Conservation (phyloP, 495 filamentous ascomycete species). For the Halenospora varia region DNA sequence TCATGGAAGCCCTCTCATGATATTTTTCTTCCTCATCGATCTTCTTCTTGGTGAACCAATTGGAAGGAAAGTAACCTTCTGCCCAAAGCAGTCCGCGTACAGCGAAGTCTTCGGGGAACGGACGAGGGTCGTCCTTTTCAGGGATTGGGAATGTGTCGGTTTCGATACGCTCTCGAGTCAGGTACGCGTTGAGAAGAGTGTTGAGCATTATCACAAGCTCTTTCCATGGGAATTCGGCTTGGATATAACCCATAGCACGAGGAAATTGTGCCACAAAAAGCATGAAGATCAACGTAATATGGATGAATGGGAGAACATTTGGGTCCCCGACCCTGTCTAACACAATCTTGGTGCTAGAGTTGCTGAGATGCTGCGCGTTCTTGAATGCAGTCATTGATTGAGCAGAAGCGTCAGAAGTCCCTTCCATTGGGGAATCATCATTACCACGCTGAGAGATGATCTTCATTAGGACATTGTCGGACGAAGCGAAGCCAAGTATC, state of each 20-base stretch:
- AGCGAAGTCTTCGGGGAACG: slow-evolving; percentile 79
- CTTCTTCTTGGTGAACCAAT: slow-evolving; percentile 65
- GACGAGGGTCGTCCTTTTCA: slow-evolving; percentile 52
- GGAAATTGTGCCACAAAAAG: slow-evolving; percentile 13
- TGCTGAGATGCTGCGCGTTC: slow-evolving; percentile 24
- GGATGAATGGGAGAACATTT: slow-evolving; percentile 23
- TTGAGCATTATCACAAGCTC: slow-evolving; percentile 17
- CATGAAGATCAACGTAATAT: slow-evolving; percentile 24
- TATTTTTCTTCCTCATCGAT: slow-evolving; percentile 75
- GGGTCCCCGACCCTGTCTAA: slow-evolving; percentile 22
- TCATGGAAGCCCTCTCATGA: slow-evolving; percentile 64
- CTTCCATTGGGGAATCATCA: slow-evolving; percentile 5
- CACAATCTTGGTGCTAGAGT: slow-evolving; percentile 11
- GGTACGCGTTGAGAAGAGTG: slow-evolving; percentile 29
- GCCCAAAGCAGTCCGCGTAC: slow-evolving; percentile 75
- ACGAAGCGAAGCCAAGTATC: slow-evolving; percentile 17
- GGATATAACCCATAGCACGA: slow-evolving; percentile 17
- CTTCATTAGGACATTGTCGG: slow-evolving; percentile 20
- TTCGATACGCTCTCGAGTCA: slow-evolving; percentile 28
- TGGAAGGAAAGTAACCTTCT: slow-evolving; percentile 59
- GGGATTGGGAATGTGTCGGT: slow-evolving; percentile 49
- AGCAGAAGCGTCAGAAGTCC: not conserved
- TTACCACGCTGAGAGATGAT: not conserved
- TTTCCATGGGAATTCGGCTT: slow-evolving; percentile 20
- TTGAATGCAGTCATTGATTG: slow-evolving; percentile 8